Percentiles rank a stretch among this genome's conserved stretches.
These are phyloP conservation scores for Thuidium tamariscinum DNA, from an alignment of 225 moss, liverwort and hornwort species.

Conservation along the genomic window DNA sequence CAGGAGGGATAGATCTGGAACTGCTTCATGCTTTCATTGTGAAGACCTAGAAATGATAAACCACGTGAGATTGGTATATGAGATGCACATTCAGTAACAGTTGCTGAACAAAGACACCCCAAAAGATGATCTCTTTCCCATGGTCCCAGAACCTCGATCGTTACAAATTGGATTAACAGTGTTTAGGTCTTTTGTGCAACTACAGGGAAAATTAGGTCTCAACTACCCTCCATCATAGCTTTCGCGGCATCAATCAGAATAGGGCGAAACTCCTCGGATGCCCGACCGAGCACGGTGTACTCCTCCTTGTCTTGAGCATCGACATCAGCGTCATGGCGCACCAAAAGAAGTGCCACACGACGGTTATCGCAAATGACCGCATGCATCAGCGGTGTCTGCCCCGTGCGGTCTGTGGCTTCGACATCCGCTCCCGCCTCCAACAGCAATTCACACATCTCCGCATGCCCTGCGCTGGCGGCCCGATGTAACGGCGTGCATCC, in stretches of 20 bases:
- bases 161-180: not conserved
- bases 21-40: not conserved
- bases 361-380: constrained; percentile 86
- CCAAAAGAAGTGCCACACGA: constrained; percentile 64
- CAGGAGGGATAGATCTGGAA: not conserved
- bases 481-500: constrained; percentile 93
- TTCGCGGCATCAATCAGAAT: constrained; percentile 74
- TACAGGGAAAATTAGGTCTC: not conserved
- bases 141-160: not conserved
- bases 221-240: constrained; percentile 61
- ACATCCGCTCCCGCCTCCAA: constrained; percentile 84
- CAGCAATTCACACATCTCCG: constrained; percentile 78
- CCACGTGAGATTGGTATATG: not conserved
- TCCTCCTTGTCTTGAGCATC: constrained; percentile 82
- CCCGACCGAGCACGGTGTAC: constrained; percentile 83
- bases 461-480: constrained; percentile 79
- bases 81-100: not conserved
- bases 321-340: constrained; percentile 83
- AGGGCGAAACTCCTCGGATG: constrained; percentile 67
- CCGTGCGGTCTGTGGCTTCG: constrained; percentile 50
- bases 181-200: not conserved
- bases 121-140: not conserved
- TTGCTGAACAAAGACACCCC: not conserved
- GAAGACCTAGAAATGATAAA: not conserved
- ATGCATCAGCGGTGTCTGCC: constrained; percentile 94